A percentile compares a stretch with the other conserved stretches of the same genome.
These are phyloP conservation scores for Cryptococcus wingfieldii DNA, from an alignment of 1,284 basidiomycete species.

Conservation along the genomic window DNA sequence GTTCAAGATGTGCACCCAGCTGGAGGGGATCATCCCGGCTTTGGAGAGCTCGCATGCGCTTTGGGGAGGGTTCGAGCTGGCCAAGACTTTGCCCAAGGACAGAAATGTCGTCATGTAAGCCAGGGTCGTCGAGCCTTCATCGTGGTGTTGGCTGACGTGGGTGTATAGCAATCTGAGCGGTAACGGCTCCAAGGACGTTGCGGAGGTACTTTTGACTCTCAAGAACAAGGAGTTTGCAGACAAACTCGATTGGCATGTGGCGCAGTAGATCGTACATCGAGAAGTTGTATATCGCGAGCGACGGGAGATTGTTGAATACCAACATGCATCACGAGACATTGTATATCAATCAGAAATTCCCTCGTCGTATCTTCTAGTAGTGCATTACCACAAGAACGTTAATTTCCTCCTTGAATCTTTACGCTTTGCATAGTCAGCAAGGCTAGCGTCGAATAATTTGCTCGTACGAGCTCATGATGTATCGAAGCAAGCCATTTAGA, in stretches of 20 bases:
- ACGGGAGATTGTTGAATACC: too few species aligned
- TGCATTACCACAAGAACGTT: too few species aligned
- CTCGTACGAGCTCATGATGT: too few species aligned
- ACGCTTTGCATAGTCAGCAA: too few species aligned
- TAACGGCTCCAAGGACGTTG: conserved; percentile 46
- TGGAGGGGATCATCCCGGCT: conserved; percentile 96
- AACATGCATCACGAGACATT: too few species aligned
- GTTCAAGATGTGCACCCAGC: conserved; percentile 84
- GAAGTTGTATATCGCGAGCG: too few species aligned
- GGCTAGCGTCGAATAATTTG: too few species aligned
- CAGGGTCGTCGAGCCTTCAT: neutral
- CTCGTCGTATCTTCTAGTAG: too few species aligned
- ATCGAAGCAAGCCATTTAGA: too few species aligned
- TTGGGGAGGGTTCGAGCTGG: conserved; percentile 82
- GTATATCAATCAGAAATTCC: too few species aligned
- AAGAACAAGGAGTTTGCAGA: conserved; percentile 71
- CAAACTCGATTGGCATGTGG: conserved; percentile 75
- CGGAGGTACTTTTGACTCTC: conserved; percentile 44
- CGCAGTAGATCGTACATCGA: conserved; percentile 16
- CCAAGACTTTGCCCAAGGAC: conserved; percentile 78
- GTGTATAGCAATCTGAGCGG: conserved; percentile 36
- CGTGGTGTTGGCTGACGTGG: neutral
- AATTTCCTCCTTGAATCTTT: too few species aligned
- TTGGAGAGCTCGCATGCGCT: conserved; percentile 94
- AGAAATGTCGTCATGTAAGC: conserved; percentile 85